phyloP scores from a whole-genome alignment of 352 stramenopile genomes.

The Pythium plurisporium region DNA sequence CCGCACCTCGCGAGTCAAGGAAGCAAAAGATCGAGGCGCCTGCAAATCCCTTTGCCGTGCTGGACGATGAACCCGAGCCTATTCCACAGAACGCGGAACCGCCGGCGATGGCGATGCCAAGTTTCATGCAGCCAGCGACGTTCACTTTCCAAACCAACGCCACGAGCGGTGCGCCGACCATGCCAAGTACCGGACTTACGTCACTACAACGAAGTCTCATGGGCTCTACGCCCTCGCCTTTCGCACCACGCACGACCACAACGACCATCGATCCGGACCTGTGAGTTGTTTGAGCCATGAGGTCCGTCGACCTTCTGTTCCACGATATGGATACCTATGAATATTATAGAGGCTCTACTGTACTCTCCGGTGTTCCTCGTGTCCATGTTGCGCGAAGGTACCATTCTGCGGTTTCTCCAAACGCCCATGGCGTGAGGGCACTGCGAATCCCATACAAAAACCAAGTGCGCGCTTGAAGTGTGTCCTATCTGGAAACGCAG shows the following conservation, averaged over 20 bases:
- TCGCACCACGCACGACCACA: slow-evolving; percentile 9
- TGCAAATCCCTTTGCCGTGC: slow-evolving; percentile 60
- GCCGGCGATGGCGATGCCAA: slow-evolving; percentile 19
- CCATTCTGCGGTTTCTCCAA: slow-evolving; percentile 23
- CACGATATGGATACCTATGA: slow-evolving; percentile 17
- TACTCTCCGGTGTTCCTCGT: background rate
- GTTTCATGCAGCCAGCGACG: slow-evolving; percentile 63
- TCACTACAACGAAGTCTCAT: slow-evolving; percentile 21
- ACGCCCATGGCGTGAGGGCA: too few relatives aligned
- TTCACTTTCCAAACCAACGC: slow-evolving; percentile 44
- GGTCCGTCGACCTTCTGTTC: background rate
- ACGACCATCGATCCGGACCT: slow-evolving; percentile 60
- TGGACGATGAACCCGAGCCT: slow-evolving; percentile 50
- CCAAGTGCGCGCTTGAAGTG: slow-evolving; percentile 21
- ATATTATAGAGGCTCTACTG: slow-evolving; percentile 5
- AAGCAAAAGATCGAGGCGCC: slow-evolving; percentile 29
- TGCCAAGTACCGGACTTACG: background rate
- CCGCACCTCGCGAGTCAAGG: slow-evolving; percentile 5
- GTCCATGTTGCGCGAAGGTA: slow-evolving; percentile 21
- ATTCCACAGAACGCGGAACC: background rate
- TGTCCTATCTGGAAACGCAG: slow-evolving; percentile 1
- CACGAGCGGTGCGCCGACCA: background rate
- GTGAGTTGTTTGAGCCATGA: slow-evolving; percentile 20
- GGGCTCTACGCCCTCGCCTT: background rate
- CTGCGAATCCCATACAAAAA: slow-evolving; percentile 14